A percentile compares a stretch with the other conserved stretches of the same genome.
phyloP scores from a whole-genome alignment of 2,329 filamentous ascomycete species.

The Rhynchosporium agropyri region DNA sequence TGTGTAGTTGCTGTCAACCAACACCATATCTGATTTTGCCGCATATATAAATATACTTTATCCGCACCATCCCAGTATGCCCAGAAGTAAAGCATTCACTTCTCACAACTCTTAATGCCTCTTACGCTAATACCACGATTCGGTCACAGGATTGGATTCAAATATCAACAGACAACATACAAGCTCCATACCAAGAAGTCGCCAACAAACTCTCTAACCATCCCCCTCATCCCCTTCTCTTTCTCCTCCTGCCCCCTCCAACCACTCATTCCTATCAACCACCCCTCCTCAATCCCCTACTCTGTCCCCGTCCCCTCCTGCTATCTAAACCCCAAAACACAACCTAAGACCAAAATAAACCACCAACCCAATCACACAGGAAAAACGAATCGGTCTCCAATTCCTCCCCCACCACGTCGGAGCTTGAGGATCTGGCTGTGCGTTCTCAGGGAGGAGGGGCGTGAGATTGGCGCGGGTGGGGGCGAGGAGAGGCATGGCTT shows the following conservation, averaged over 20 bases:
- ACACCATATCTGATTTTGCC: no score
- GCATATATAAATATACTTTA: no score
- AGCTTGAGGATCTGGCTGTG: not conserved
- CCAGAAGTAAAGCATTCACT: no score
- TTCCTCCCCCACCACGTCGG: conserved; percentile 9
- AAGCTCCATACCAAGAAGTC: not conserved
- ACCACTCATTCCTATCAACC: not conserved
- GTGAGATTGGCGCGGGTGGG: not conserved
- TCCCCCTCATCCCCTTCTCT: not conserved
- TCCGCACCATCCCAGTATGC: no score
- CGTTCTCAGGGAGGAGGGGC: not conserved
- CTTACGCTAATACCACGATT: no score
- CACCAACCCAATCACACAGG: not conserved
- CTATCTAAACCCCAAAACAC: not conserved
- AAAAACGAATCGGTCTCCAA: conserved; percentile 7
- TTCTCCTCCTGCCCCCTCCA: not conserved
- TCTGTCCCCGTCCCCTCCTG: no score
- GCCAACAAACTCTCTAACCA: not conserved
- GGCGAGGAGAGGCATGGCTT: conserved; percentile 3
- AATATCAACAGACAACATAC: not conserved
- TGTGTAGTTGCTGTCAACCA: no score
- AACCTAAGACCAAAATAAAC: not conserved
- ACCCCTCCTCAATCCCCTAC: not conserved
- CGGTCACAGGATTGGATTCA: not conserved
- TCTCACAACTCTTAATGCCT: no score